Percentiles rank a stretch among this genome's conserved stretches.
phyloP scores from a whole-genome alignment of 345 rosid genomes.

The Rubroshorea leprosula region DNA sequence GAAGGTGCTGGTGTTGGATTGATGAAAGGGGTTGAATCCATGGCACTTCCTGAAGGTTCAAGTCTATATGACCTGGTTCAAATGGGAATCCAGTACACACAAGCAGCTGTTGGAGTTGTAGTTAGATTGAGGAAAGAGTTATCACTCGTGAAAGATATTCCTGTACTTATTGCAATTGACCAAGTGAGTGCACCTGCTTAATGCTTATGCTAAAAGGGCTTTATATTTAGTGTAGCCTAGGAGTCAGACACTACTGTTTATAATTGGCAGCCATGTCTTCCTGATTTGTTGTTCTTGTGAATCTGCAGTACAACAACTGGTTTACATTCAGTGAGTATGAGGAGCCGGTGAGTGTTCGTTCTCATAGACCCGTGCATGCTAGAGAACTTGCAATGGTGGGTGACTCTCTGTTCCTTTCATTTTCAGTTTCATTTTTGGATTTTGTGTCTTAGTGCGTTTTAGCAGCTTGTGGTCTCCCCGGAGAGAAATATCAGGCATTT shows the following conservation, averaged over 20 bases:
- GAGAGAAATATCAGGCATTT: neutral
- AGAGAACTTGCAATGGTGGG: constrained; percentile 84
- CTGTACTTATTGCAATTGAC: constrained; percentile 87
- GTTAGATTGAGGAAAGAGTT: constrained; percentile 83
- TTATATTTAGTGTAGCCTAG: neutral
- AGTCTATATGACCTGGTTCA: constrained; percentile 67
- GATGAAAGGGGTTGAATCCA: constrained; percentile 68
- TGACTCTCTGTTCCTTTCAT: constrained; percentile 5
- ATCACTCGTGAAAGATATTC: constrained; percentile 80
- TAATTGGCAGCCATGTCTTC: neutral
- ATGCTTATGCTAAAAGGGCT: neutral
- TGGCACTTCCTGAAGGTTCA: constrained; percentile 64
- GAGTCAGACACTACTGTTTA: neutral
- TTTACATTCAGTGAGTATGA: constrained; percentile 93
- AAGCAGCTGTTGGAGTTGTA: constrained; percentile 80
- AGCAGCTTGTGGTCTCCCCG: neutral
- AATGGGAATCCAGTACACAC: constrained; percentile 70
- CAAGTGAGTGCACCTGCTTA: constrained; percentile 52
- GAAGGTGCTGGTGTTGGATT: constrained; percentile 91
- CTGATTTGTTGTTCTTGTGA: constrained; percentile 22
- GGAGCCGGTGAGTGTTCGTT: constrained; percentile 71
- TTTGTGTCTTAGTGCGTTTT: neutral
- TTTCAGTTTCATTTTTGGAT: neutral
- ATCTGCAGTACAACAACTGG: constrained; percentile 84
- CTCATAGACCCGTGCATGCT: constrained; percentile 75